phyloP scores from a whole-genome alignment of 2,329 filamentous ascomycete species.

The Chrysoporthe austroafricana region DNA sequence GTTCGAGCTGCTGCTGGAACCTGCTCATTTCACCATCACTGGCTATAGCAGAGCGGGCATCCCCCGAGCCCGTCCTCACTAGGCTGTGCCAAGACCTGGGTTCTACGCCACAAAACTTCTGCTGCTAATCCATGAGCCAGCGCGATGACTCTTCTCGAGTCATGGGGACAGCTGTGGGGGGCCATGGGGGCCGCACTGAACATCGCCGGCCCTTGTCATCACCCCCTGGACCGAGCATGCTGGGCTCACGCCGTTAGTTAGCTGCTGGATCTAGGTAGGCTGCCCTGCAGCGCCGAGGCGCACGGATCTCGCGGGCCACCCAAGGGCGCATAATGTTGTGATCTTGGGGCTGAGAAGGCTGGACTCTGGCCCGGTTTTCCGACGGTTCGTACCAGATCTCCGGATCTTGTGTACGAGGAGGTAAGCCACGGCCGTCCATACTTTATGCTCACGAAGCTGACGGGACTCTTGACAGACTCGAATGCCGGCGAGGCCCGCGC shows the following conservation, averaged over 20 bases:
- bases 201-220: not conserved
- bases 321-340: not conserved
- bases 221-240: not conserved
- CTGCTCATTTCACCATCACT: not conserved
- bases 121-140: not conserved
- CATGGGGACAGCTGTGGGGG: not conserved
- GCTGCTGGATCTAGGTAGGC: conserved; percentile 19
- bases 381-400: not conserved
- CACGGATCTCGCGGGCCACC: not conserved
- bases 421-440: not conserved
- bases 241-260: not conserved
- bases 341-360: not conserved
- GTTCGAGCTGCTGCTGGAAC: not conserved
- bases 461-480: not conserved
- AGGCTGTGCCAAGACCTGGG: not conserved
- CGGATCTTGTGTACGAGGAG: not conserved
- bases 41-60: not conserved
- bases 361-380: not conserved
- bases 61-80: not conserved
- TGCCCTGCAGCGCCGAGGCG: conserved; percentile 14
- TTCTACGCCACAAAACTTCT: not conserved
- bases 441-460: not conserved
- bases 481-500: not conserved
- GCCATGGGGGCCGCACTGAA: not conserved
- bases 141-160: not conserved